Evolutionary conservation across 306 rosid species (phyloP).

Genomic region (Gastrolobium bilobum): DNA sequence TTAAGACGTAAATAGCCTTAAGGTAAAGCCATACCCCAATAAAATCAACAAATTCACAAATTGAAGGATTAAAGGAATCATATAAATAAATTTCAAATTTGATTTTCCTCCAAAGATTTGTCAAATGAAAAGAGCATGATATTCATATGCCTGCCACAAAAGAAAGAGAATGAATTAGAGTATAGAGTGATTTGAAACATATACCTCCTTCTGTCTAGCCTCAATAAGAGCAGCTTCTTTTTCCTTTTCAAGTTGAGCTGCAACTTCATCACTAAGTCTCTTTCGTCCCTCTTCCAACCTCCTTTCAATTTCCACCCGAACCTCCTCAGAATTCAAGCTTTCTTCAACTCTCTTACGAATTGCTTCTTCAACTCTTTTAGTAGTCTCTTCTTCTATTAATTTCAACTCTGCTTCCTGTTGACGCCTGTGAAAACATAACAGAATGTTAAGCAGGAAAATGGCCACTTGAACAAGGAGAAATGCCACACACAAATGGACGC

Average conservation of each 20-base stretch:
- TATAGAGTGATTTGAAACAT: conserved; percentile 3
- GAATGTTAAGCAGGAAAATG: conserved; percentile 62
- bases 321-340: conserved; percentile 71
- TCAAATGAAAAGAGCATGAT: conserved; percentile 9
- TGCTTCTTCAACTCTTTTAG: conserved; percentile 80
- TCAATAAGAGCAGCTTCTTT: conserved; percentile 79
- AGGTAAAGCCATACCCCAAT: background rate
- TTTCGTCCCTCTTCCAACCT: conserved; percentile 78
- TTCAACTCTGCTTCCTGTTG: conserved; percentile 80
- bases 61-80: conserved; percentile 10
- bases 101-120: background rate
- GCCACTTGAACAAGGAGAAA: conserved; percentile 44
- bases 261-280: conserved; percentile 72
- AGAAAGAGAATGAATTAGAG: conserved; percentile 28
- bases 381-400: conserved; percentile 78
- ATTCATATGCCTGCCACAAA: conserved; percentile 6
- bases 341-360: conserved; percentile 76
- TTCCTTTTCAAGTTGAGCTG: conserved; percentile 78
- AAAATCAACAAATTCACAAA: background rate
- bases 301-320: conserved; percentile 68
- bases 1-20: background rate
- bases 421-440: conserved; percentile 63
- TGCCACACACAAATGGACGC: conserved; percentile 40
- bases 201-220: conserved; percentile 81
- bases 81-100: conserved; percentile 7